Evolutionary conservation across 371 early-diverging fungal genomes (phyloP).

Genomic region (Lichtheimia hyalospora): DNA sequence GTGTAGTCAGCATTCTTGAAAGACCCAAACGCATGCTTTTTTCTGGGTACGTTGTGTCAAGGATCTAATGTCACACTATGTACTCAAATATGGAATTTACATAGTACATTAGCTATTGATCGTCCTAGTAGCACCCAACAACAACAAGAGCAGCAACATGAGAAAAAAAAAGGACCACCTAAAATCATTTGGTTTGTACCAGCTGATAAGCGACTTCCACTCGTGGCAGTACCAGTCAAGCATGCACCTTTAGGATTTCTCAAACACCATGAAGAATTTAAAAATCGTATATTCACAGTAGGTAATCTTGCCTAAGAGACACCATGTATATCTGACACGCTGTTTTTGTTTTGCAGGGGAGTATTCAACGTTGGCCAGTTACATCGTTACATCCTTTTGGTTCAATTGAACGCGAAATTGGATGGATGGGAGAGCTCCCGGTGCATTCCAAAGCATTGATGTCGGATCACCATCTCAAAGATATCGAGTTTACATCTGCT

Average conservation of each 20-base stretch:
- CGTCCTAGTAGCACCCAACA: constrained; percentile 22
- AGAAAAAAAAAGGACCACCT: constrained; percentile 23
- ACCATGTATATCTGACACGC: no score
- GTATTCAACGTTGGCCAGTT: constrained; percentile 39
- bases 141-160: constrained; percentile 15
- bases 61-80: neutral
- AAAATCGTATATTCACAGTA: constrained; percentile 38
- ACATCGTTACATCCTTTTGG: constrained; percentile 47
- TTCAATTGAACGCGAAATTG: constrained; percentile 38
- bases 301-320: neutral
- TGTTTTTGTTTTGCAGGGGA: constrained; percentile 16
- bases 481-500: constrained; percentile 25
- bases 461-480: constrained; percentile 42
- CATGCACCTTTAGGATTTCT: constrained; percentile 33
- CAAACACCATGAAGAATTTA: constrained; percentile 36
- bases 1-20: constrained; percentile 34
- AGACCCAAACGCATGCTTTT: constrained; percentile 29
- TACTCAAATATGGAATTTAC: neutral
- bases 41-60: constrained; percentile 30
- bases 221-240: constrained; percentile 53
- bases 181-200: constrained; percentile 67
- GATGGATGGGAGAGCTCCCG: constrained; percentile 36
- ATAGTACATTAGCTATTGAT: constrained; percentile 27
- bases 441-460: constrained; percentile 34
- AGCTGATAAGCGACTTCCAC: constrained; percentile 62